These are phyloP conservation scores for Coemansia sp. DNA, from an alignment of 371 early-diverging fungal genomes.

Conservation along the genomic window DNA sequence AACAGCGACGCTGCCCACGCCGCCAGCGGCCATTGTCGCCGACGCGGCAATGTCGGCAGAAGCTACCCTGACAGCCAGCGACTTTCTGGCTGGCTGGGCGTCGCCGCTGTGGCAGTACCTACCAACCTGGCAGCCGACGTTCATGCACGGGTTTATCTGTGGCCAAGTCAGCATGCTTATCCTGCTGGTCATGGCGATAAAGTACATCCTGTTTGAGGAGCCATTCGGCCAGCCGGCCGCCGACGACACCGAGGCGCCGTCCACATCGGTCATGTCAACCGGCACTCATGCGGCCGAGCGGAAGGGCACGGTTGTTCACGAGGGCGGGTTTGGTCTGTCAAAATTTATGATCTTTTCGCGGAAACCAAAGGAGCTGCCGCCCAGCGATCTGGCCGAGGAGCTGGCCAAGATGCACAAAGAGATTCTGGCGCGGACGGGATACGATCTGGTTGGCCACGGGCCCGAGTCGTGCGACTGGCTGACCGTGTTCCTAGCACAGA, in stretches of 20 bases:
- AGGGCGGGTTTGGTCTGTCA: constrained; percentile 41
- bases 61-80: not conserved
- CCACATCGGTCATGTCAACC: not conserved
- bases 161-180: constrained; percentile 51
- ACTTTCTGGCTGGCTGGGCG: constrained; percentile 1
- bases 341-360: constrained; percentile 40
- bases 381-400: constrained; percentile 41
- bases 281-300: not conserved
- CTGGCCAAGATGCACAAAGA: constrained; percentile 44
- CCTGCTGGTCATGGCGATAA: constrained; percentile 42
- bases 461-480: constrained; percentile 92
- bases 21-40: not conserved
- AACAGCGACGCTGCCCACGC: not conserved
- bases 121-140: constrained; percentile 48
- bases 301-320: constrained; percentile 16
- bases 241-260: constrained; percentile 7
- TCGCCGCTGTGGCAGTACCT: constrained; percentile 10
- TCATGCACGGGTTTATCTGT: constrained; percentile 50
- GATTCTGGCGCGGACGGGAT: constrained; percentile 45
- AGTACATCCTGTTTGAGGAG: constrained; percentile 51
- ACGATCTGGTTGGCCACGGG: constrained; percentile 51
- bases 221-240: constrained; percentile 19
- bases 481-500: constrained; percentile 85
- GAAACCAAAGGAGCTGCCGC: constrained; percentile 37
- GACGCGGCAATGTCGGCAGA: too few species aligned